Evolutionary conservation across 768 basidiomycete species (phyloP).

Genomic region (Tremella fuciformis): DNA sequence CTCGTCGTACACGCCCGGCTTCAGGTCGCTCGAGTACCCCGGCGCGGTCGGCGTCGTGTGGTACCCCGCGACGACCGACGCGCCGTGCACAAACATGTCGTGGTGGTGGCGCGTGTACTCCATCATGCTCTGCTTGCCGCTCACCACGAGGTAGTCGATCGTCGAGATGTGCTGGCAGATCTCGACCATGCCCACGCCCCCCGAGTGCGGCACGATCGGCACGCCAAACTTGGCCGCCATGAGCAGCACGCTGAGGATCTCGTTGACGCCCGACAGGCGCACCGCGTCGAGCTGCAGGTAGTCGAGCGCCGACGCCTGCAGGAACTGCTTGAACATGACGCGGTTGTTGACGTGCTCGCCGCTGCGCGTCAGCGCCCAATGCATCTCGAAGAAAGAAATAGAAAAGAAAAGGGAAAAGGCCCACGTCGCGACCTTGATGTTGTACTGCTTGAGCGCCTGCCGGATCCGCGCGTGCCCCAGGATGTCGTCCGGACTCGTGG

Average conservation of each 20-base stretch:
- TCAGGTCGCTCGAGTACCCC: slow-evolving; percentile 28
- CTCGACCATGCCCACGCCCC: slow-evolving; percentile 62
- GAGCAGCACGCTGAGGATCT: slow-evolving; percentile 76
- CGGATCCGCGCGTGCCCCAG: slow-evolving; percentile 59
- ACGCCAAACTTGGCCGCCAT: slow-evolving; percentile 75
- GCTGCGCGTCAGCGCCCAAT: slow-evolving; percentile 56
- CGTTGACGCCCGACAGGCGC: slow-evolving; percentile 82
- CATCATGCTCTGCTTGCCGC: slow-evolving; percentile 9
- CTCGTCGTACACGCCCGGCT: slow-evolving; percentile 23
- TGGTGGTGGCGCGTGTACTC: slow-evolving; percentile 1
- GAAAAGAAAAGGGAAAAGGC: no score
- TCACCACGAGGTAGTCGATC: slow-evolving; percentile 16
- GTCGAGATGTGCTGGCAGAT: slow-evolving; percentile 27
- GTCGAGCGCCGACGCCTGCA: slow-evolving; percentile 79
- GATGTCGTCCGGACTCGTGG: slow-evolving; percentile 82
- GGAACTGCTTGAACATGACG: slow-evolving; percentile 87
- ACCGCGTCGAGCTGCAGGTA: slow-evolving; percentile 89
- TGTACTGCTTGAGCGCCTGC: slow-evolving; percentile 66
- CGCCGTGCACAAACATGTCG: neutral
- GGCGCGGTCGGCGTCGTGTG: slow-evolving; percentile 1
- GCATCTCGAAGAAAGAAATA: no score
- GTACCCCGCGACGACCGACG: slow-evolving; percentile 1
- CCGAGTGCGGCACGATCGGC: slow-evolving; percentile 86
- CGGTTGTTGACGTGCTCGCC: slow-evolving; percentile 79
- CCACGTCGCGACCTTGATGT: slow-evolving; percentile 75